These are phyloP conservation scores for Thalassiosira livingstoniorum DNA, from an alignment of 352 stramenopile species.

Conservation along the genomic window DNA sequence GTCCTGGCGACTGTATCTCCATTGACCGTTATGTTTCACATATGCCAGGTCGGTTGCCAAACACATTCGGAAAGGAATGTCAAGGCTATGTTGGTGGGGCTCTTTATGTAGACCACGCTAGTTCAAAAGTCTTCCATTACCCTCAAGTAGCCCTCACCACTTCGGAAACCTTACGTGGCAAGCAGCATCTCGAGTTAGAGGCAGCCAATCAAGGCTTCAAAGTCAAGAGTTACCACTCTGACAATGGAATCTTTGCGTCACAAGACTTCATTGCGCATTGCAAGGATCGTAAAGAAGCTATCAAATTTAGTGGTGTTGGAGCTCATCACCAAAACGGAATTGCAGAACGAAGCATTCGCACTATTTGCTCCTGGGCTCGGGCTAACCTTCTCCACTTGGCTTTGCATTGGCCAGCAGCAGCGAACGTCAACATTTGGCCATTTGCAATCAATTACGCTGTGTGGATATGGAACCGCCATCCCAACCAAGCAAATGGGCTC, in stretches of 20 bases:
- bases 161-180: no score
- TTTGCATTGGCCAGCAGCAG: slow-evolving; percentile 42
- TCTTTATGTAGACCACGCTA: no score
- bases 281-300: neutral
- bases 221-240: no score
- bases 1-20: neutral
- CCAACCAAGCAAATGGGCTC: slow-evolving; percentile 9
- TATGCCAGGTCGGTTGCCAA: no score
- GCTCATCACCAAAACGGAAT: slow-evolving; percentile 27
- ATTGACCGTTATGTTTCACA: no score
- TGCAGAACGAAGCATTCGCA: slow-evolving; percentile 59
- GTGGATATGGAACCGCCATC: slow-evolving; percentile 47
- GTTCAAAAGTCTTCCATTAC: no score
- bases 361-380: slow-evolving; percentile 12
- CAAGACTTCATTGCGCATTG: neutral
- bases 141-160: no score
- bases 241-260: slow-evolving; percentile 23
- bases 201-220: no score
- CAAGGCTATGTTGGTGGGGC: no score
- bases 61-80: no score
- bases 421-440: slow-evolving; percentile 45
- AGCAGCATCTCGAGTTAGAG: no score
- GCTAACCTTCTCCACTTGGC: slow-evolving; percentile 46
- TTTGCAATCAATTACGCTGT: slow-evolving; percentile 54
- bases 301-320: slow-evolving; percentile 16